Evolutionary conservation across 176 grass and related monocot species (phyloP).

Genomic region (Panicum miliaceum): DNA sequence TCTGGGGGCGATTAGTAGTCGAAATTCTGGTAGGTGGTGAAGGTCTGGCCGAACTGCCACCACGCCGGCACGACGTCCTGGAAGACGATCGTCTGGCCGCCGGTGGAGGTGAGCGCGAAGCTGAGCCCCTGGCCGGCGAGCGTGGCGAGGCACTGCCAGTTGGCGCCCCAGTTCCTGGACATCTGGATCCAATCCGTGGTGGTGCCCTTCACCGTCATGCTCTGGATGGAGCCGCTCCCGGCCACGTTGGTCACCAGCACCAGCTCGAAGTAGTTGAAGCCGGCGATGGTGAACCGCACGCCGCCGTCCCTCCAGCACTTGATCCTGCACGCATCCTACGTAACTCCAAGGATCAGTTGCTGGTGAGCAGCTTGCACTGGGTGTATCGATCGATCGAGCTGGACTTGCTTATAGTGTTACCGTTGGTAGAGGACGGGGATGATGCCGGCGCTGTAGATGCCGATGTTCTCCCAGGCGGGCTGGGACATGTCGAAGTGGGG

Average conservation of each 20-base stretch:
- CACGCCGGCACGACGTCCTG: conserved; percentile 29
- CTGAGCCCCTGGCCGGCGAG: conserved; percentile 40
- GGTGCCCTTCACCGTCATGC: conserved; percentile 37
- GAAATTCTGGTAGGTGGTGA: conserved; percentile 37
- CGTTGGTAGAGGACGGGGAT: conserved; percentile 53
- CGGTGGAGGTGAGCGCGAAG: conserved; percentile 51
- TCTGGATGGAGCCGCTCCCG: conserved; percentile 35
- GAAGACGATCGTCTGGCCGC: conserved; percentile 45
- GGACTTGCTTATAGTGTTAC: background rate
- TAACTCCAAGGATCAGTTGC: background rate
- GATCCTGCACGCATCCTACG: conserved; percentile 8
- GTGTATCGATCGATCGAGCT: too few species aligned
- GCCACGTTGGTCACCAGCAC: conserved; percentile 56
- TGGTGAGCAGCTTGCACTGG: too few species aligned
- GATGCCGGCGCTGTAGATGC: conserved; percentile 38
- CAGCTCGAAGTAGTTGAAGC: conserved; percentile 54
- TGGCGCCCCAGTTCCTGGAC: conserved; percentile 60
- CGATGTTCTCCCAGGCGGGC: conserved; percentile 52
- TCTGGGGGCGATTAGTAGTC: conserved; percentile 13
- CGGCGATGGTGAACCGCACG: conserved; percentile 50
- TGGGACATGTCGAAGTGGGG: conserved; percentile 65
- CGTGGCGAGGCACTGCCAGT: conserved; percentile 34
- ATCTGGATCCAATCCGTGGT: conserved; percentile 40
- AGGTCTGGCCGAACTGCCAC: conserved; percentile 64
- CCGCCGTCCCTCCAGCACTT: conserved; percentile 46